Evolutionary conservation across 139 green algal genomes (phyloP).

Genomic region (Chlorella sp.): DNA sequence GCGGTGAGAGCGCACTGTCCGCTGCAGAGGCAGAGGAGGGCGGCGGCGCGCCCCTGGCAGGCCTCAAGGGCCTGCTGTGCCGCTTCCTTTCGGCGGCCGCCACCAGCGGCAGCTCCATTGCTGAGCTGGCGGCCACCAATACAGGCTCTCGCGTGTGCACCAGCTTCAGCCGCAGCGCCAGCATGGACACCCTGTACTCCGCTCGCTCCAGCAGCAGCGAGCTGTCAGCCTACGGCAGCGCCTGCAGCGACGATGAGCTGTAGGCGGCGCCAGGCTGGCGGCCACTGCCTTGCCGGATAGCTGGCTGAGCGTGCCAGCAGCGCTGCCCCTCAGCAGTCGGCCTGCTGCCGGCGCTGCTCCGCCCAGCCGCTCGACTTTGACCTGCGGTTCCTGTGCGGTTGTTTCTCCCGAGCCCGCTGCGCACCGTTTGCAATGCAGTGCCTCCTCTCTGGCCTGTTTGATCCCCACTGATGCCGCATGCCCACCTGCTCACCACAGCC

Average conservation of each 20-base stretch:
- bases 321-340: too few relatives aligned
- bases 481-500: too few relatives aligned
- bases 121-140: not conserved
- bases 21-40: not conserved
- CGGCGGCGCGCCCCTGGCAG: not conserved
- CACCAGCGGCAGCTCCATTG: conserved; percentile 26
- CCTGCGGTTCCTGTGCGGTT: not conserved
- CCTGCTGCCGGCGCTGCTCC: too few relatives aligned
- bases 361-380: not conserved
- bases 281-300: too few relatives aligned
- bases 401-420: too few relatives aligned
- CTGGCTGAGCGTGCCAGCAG: not conserved
- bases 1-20: too few relatives aligned
- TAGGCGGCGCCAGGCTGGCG: too few relatives aligned
- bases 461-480: too few relatives aligned
- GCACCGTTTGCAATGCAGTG: too few relatives aligned
- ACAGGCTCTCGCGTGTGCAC: not conserved
- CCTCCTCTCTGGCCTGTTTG: too few relatives aligned
- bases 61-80: conserved; percentile 1
- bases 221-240: not conserved
- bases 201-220: not conserved
- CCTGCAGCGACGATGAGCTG: not conserved
- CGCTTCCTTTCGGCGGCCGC: conserved; percentile 15
- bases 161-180: not conserved
- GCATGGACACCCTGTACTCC: not conserved